Percentiles rank a stretch among this genome's conserved stretches.
Conservation (phyloP, 371 early-diverging fungal genomes). For the Mucor circinelloides region DNA sequence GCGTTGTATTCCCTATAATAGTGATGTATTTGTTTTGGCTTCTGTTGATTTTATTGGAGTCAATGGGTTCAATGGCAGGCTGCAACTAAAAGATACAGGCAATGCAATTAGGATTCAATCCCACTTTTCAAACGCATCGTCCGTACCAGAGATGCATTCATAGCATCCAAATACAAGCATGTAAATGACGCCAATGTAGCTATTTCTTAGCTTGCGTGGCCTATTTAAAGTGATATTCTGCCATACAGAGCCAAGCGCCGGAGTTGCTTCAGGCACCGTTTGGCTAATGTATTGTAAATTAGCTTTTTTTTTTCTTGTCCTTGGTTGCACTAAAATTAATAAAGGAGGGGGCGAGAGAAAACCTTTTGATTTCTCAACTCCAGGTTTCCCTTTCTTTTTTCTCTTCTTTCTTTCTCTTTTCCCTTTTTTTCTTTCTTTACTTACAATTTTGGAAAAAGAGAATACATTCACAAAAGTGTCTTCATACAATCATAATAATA, state of each 20-base stretch:
- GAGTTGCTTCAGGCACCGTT: not conserved
- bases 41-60: no score
- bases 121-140: no score
- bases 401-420: not conserved
- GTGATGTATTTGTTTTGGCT: no score
- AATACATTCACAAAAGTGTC: constrained; percentile 15
- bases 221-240: no score
- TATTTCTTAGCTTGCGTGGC: not conserved
- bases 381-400: not conserved
- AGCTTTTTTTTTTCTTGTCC: not conserved
- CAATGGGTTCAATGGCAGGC: no score
- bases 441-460: not conserved
- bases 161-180: no score
- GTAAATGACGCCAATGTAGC: no score
- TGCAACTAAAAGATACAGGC: no score
- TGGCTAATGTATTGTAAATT: not conserved
- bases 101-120: no score
- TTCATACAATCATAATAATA: constrained; percentile 17
- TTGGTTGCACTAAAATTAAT: constrained; percentile 1
- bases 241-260: not conserved
- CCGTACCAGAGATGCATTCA: no score
- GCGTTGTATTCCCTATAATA: no score
- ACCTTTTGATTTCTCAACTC: not conserved
- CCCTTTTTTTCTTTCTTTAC: not conserved
- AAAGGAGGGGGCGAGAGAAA: not conserved